Conservation (phyloP, 371 early-diverging fungal genomes). For the Mortierella sp. region DNA sequence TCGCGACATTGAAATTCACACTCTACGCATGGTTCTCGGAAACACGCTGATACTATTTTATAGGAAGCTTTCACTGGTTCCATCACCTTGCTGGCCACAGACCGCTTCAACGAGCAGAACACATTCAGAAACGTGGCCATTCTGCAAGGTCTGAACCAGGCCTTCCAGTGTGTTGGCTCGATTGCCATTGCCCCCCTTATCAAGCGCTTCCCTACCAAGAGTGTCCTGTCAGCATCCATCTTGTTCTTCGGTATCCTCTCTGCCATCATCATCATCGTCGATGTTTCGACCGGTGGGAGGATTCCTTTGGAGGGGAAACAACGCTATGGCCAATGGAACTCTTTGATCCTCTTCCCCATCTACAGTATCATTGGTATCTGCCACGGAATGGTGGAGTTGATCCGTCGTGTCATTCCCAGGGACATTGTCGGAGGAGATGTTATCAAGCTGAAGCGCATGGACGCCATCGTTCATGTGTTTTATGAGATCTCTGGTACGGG, state of each 20-base stretch:
- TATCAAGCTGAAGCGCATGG: slow-evolving; percentile 65
- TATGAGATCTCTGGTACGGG: slow-evolving; percentile 66
- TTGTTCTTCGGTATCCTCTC: slow-evolving; percentile 55
- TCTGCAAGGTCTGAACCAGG: slow-evolving; percentile 52
- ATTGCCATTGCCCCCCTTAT: slow-evolving; percentile 62
- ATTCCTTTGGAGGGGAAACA: slow-evolving; percentile 17
- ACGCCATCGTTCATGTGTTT: slow-evolving; percentile 61
- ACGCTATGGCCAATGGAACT: slow-evolving; percentile 45
- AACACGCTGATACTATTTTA: neutral
- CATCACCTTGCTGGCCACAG: slow-evolving; percentile 28
- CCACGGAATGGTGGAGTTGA: slow-evolving; percentile 64
- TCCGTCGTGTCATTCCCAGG: slow-evolving; percentile 67
- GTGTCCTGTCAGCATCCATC: slow-evolving; percentile 59
- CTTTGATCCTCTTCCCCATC: slow-evolving; percentile 54
- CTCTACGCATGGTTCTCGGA: too few relatives aligned
- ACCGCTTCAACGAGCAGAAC: slow-evolving; percentile 33
- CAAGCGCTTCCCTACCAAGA: slow-evolving; percentile 52
- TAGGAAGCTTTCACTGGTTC: slow-evolving; percentile 50
- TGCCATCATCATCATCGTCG: slow-evolving; percentile 58
- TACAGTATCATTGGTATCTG: slow-evolving; percentile 58
- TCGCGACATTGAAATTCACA: too few relatives aligned
- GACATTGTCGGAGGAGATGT: slow-evolving; percentile 68
- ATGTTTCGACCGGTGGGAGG: slow-evolving; percentile 62
- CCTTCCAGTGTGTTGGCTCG: slow-evolving; percentile 61
- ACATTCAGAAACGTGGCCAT: slow-evolving; percentile 22